These are phyloP conservation scores for Cercophora sp. DNA, from an alignment of 495 filamentous ascomycete species.

Conservation along the genomic window DNA sequence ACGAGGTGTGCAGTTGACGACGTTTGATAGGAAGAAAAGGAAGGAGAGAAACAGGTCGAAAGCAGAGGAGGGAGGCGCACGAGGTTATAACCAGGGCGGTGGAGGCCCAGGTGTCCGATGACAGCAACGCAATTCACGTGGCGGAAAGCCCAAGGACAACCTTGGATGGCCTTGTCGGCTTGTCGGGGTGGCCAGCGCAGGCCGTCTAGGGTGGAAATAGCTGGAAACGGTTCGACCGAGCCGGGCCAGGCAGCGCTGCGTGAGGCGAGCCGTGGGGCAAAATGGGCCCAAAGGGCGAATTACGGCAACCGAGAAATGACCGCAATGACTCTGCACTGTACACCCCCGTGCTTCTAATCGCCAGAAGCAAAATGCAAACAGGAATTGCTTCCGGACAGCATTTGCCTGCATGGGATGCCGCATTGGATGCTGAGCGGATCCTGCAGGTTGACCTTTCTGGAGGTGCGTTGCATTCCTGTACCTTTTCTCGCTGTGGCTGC, in stretches of 20 bases:
- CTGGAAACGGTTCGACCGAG: constrained; percentile 27
- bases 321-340: not conserved
- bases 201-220: constrained; percentile 27
- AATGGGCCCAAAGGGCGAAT: not conserved
- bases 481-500: not conserved
- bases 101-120: constrained; percentile 15
- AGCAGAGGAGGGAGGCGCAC: not conserved
- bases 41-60: constrained; percentile 1
- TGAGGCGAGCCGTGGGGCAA: constrained; percentile 9
- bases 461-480: not conserved
- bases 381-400: too few relatives aligned
- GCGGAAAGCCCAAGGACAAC: constrained; percentile 4
- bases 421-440: too few relatives aligned
- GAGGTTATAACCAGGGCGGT: constrained; percentile 13
- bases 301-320: not conserved
- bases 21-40: constrained; percentile 11
- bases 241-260: not conserved
- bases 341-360: not conserved
- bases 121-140: constrained; percentile 18
- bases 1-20: not conserved
- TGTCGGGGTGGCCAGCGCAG: constrained; percentile 7
- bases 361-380: too few relatives aligned
- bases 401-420: too few relatives aligned
- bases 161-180: constrained; percentile 3
- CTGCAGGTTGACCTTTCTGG: not conserved